Conservation (phyloP, 805 yeast genomes). For the Maudiozyma saulgeensis region DNA sequence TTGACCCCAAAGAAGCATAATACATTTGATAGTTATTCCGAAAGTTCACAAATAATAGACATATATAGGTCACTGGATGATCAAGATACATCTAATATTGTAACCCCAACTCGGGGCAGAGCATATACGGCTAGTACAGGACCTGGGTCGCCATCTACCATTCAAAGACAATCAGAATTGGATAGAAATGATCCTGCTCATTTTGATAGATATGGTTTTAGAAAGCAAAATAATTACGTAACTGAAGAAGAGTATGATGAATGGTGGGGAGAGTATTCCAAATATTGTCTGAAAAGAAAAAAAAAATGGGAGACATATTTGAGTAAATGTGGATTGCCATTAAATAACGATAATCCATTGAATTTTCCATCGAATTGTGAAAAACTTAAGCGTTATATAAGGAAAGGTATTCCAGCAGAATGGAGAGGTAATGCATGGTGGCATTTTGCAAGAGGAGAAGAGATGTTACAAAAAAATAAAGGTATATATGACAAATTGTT, state of each 20-base stretch:
- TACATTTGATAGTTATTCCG: not conserved
- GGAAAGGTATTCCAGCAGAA: slow-evolving; percentile 92
- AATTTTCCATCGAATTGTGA: slow-evolving; percentile 73
- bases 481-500: slow-evolving; percentile 72
- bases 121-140: not conserved
- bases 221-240: slow-evolving; percentile 52
- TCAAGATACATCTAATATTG: not conserved
- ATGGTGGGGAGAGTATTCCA: slow-evolving; percentile 69
- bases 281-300: slow-evolving; percentile 52
- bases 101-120: not conserved
- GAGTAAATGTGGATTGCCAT: slow-evolving; percentile 53
- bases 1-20: not conserved
- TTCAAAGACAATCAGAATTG: slow-evolving; percentile 3
- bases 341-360: slow-evolving; percentile 42
- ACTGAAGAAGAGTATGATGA: slow-evolving; percentile 49
- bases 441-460: slow-evolving; percentile 79
- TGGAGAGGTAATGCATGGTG: slow-evolving; percentile 98
- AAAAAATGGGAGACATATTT: slow-evolving; percentile 67
- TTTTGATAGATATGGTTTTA: slow-evolving; percentile 82
- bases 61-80: not conserved
- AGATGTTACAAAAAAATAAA: slow-evolving; percentile 53
- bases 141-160: slow-evolving; percentile 1
- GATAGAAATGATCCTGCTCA: slow-evolving; percentile 9
- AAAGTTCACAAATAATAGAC: not conserved
- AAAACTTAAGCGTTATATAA: slow-evolving; percentile 64